Conservation (phyloP, 2,329 filamentous ascomycete genomes). For the Cercospora beticola region DNA sequence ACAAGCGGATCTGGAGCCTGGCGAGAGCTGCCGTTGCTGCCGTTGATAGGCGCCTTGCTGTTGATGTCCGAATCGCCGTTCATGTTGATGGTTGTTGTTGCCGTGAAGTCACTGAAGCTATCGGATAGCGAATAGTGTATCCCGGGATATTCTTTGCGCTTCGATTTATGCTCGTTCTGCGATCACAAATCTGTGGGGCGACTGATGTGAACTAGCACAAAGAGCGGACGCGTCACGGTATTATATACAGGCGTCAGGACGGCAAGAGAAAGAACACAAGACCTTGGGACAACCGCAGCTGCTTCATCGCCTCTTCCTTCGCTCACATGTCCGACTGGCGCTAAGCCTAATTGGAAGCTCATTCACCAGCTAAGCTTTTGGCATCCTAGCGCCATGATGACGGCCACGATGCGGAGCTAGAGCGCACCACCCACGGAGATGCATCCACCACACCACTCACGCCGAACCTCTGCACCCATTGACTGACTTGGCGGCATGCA, state of each 20-base stretch:
- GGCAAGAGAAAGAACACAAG: constrained; percentile 3
- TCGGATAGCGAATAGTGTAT: not conserved
- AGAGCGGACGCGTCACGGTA: not conserved
- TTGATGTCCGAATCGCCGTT: constrained; percentile 27
- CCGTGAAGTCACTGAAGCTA: not conserved
- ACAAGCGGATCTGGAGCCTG: constrained; percentile 37
- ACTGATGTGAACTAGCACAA: not conserved
- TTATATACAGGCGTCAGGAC: constrained; percentile 16
- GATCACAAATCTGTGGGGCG: not conserved
- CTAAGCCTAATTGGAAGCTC: constrained; percentile 1
- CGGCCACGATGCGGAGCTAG: constrained; percentile 12
- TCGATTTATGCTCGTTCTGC: not conserved
- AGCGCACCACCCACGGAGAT: not conserved
- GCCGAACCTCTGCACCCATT: not conserved
- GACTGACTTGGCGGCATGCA: constrained; percentile 9
- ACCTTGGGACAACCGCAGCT: constrained; percentile 6
- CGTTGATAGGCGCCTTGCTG: constrained; percentile 42
- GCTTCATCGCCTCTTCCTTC: constrained; percentile 20
- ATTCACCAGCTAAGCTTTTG: constrained; percentile 9
- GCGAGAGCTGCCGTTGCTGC: constrained; percentile 26
- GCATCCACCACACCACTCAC: not conserved
- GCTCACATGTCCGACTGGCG: not conserved
- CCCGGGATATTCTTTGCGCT: not conserved
- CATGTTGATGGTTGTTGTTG: constrained; percentile 17
- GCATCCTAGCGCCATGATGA: not conserved